Base-by-base conservation (phyloP, 2,329 filamentous ascomycete species). In the Aureobasidium musti region DNA sequence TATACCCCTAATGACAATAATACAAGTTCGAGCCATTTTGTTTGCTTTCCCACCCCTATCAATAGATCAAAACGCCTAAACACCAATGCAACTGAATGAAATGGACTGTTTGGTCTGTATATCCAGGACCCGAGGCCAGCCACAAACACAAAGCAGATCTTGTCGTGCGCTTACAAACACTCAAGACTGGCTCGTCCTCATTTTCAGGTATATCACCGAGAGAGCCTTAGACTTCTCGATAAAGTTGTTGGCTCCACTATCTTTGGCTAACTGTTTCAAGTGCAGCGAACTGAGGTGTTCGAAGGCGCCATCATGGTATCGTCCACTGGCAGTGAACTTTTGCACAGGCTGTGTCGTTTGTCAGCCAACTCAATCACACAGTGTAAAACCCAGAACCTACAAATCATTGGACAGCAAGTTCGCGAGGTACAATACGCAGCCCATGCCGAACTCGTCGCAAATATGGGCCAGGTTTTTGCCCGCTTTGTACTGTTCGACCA, bases 1-100 rank as follows among this genome's bases (percentile, higher is more conserved):
- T 50, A 63, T 63, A 63, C 45, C 59, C 49, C 21, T 63, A 63
- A 63, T 63, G 45, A 50, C 59, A 63, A 28, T 52, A 39, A 39
- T 52, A 19, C 57, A 49, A 61, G 41, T 49, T 47, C 23, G 45
- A n/a, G 39, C 54, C 14, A 43, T 26, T 4, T 17, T 59, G n/a
- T 14, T 19, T 45, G 39, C 26, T 13, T 30, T 39, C 13, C 17
- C 30, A 30, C 7, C 6, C 13, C 13, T 28, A 28, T 14, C 6
- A 19, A 30, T 19, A 33, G 19, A 30, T 17, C 17, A 19, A 47
- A 52, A 52, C 49, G 26, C 49, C 49, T 17, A 6, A n/a, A 26
- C n/a, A 19, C 13, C 21, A 10, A 5, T 52, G 3, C 19, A 11
- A 52, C 17, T n/a, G 33, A 33, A 7, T 7, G 11, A 17, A 7